Evolutionary conservation across 1,284 basidiomycete species (phyloP), one percentile per base, ranked within the genome.

Genomic region (Austroboletus rostrupii): DNA sequence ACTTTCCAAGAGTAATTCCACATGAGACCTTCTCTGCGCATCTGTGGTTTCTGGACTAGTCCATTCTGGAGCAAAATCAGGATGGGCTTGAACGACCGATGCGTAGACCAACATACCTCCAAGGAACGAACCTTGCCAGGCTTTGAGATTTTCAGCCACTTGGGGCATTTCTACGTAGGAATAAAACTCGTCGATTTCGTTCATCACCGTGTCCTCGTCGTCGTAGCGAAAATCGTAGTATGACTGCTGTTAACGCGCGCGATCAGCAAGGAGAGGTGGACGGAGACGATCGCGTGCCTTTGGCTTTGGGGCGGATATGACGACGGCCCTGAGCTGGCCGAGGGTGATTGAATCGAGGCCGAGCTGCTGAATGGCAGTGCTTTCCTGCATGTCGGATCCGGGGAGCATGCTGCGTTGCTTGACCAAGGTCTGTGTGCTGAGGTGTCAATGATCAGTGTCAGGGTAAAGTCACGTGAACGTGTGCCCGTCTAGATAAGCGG

Each of bases 171-270:
- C 96, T 51, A 96, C 87, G 71, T 97, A 99, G 23, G 93, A 93
- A 71, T 97, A 99, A 72, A 99, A 98, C 71, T 99, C 97, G 57
- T 98, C 91, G 42, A 99, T 87, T 70, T 98, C 97, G 61, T 92
- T 90, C 77, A 95, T 87, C 40, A 97, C 83, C 16, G 89, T 91
- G 69, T 98, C 93, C 61, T 96, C 91, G 66, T 99, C 96, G 59
- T 94, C 90, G 66, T 96, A 96, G 53, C 85, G 82, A 70, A 90
- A 95, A 72, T 93, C 91, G 68, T 90, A 95, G 60, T 81, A 83
- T 31, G 81, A 85, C 82, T 90, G 83, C 89, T 91, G 73, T 61
- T 60, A 57, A 61, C 23, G 47, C 26, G 41, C 23, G 14, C 36
- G 36, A 45, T 59, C 43, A 60, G 50, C 53, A 53, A 52, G 28